These are phyloP conservation scores for Chrysophaeum taylorii DNA, from an alignment of 352 stramenopile species.

Conservation along the genomic window DNA sequence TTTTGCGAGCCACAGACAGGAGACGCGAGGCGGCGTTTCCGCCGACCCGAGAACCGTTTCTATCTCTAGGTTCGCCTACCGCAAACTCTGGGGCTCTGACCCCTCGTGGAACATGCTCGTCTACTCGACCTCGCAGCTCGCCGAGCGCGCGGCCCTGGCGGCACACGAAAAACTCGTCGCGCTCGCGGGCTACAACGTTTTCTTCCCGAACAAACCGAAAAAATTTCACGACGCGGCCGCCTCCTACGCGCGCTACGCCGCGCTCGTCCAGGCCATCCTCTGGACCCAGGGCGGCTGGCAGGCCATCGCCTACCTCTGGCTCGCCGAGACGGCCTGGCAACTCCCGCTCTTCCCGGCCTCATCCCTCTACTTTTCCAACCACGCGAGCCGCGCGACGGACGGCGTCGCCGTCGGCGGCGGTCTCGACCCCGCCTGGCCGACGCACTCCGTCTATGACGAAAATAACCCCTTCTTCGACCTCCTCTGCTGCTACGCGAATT, in stretches of 20 bases:
- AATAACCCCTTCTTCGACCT: not conserved
- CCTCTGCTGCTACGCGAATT: slow-evolving; percentile 30
- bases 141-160: slow-evolving; percentile 40
- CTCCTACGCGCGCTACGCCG: slow-evolving; percentile 37
- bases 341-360: slow-evolving; percentile 44
- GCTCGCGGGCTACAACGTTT: slow-evolving; percentile 38
- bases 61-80: not conserved
- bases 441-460: slow-evolving; percentile 42
- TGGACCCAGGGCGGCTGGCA: slow-evolving; percentile 40
- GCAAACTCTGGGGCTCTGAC: not conserved
- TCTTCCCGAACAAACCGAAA: slow-evolving; percentile 50
- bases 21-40: not conserved
- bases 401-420: slow-evolving; percentile 8
- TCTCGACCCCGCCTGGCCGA: slow-evolving; percentile 28
- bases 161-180: slow-evolving; percentile 46
- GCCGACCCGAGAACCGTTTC: not conserved
- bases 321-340: slow-evolving; percentile 46
- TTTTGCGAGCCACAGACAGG: slow-evolving; percentile 41
- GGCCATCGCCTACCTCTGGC: slow-evolving; percentile 37
- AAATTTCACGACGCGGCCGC: slow-evolving; percentile 45
- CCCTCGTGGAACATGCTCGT: slow-evolving; percentile 30
- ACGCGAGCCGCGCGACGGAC: slow-evolving; percentile 25
- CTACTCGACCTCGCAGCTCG: slow-evolving; percentile 41
- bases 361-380: slow-evolving; percentile 50
- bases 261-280: slow-evolving; percentile 29